phyloP scores from a whole-genome alignment of 202 grass and related monocot species.

The Setaria italica region DNA sequence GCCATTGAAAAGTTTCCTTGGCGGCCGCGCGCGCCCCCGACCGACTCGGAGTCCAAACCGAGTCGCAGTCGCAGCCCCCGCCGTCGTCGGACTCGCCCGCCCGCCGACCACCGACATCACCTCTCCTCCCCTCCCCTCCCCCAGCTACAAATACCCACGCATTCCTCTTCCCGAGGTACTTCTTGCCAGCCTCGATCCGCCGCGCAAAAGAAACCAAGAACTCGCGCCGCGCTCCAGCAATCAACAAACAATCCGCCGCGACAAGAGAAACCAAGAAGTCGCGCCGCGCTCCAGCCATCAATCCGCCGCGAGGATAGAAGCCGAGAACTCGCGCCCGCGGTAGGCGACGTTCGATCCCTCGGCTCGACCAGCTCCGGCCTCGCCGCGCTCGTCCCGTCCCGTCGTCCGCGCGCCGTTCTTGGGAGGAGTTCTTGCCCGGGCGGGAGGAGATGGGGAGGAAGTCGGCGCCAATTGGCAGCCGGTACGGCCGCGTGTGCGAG shows the following conservation, averaged over 20 bases:
- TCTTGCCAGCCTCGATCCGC: background rate
- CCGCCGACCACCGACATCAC: background rate
- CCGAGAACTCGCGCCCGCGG: background rate
- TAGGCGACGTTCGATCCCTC: background rate
- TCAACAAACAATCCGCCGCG: background rate
- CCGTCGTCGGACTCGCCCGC: background rate
- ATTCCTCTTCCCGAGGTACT: background rate
- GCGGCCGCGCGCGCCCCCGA: constrained; percentile 1
- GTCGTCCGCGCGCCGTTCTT: background rate
- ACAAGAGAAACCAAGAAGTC: background rate
- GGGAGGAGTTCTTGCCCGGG: background rate
- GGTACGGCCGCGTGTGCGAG: constrained; percentile 41
- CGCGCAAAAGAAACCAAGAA: constrained; percentile 1
- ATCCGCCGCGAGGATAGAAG: background rate
- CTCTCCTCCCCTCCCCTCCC: constrained; percentile 19
- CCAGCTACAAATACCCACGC: constrained; percentile 7
- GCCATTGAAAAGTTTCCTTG: background rate
- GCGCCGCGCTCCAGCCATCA: background rate
- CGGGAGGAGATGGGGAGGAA: constrained; percentile 17
- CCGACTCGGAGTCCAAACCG: background rate
- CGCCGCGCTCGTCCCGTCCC: background rate
- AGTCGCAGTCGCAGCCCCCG: background rate
- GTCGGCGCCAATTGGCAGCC: constrained; percentile 41
- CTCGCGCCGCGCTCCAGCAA: background rate
- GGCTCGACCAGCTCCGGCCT: background rate